Conservation (phyloP, 768 basidiomycete genomes). For the Cyclocybe aegerita region DNA sequence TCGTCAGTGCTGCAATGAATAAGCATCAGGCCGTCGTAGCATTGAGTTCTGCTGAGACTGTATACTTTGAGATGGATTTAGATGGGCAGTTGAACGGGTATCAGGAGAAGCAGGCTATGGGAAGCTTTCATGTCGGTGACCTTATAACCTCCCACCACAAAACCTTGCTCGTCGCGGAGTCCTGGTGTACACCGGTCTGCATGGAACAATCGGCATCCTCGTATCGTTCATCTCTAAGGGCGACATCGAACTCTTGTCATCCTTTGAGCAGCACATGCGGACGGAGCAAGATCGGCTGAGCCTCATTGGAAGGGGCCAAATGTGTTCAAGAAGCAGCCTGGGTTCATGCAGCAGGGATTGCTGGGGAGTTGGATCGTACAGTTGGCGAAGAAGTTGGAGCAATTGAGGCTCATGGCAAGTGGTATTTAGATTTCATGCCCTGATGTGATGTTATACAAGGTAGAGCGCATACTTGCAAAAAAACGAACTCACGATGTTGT, state of each 20-base stretch:
- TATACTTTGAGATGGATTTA: conserved; percentile 96
- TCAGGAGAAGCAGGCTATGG: conserved; percentile 96
- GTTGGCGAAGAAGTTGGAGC: too few species aligned
- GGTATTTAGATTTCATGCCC: conserved; percentile 21
- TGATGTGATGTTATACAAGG: too few species aligned
- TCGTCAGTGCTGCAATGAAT: conserved; percentile 93
- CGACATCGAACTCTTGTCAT: conserved; percentile 97
- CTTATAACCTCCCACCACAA: conserved; percentile 90
- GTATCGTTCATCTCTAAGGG: conserved; percentile 97
- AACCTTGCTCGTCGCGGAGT: conserved; percentile 90
- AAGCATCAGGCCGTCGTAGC: conserved; percentile 97
- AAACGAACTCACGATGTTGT: too few species aligned
- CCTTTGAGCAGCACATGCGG: conserved; percentile 92
- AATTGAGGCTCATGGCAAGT: conserved; percentile 81
- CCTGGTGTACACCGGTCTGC: conserved; percentile 89
- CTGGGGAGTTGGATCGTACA: conserved; percentile 88
- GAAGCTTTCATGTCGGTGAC: conserved; percentile 92
- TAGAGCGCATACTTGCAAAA: too few species aligned
- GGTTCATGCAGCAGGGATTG: conserved; percentile 88
- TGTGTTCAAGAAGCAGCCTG: conserved; percentile 79
- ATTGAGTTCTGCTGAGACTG: conserved; percentile 91
- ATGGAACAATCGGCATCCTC: conserved; percentile 94
- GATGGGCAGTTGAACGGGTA: conserved; percentile 98
- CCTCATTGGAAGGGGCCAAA: too few species aligned
- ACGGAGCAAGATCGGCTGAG: conserved; percentile 70